Evolutionary conservation across 176 grass and related monocot species (phyloP), one percentile per base, ranked within the genome.

Genomic region (Echinochloa phyllopogon): DNA sequence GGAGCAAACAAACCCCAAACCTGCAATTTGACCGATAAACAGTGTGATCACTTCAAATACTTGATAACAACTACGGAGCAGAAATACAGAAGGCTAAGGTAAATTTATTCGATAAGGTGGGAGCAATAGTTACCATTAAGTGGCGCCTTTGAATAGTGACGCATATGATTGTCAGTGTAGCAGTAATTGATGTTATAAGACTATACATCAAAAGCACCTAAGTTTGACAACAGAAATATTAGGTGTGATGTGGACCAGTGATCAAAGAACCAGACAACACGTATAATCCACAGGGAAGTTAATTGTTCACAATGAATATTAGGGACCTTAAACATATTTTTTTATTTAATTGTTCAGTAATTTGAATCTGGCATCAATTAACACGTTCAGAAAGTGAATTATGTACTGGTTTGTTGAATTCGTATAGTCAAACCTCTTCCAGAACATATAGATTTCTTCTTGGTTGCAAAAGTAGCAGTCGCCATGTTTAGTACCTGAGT

Each of bases 1-100:
- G 96, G 96, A 20, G 96, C 96, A 94, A 98, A 98, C 79, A 98
- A 98, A 58, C 96, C 96, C 96, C 96, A 98, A 41, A 98, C 96
- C 93, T 95, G 96, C 82, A 90, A 74, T 84, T 70, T 75, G 73
- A 71, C 55, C 33, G 0, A 84, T 66, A 80, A 50, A n/a, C 6
- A 14, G 45, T 24, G 16, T 72, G 47, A 33, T 80, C 10, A 52
- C 10, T 40, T 16, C 55, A 82, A 57, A 77, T 24, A 18, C 3
- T 74, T 24, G 14, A 24, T 6, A 61, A 59, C 6, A 73, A 70
- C 10, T 40, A 2, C 36, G 37, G 71, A 75, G 51, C 33, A 58
- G 69, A 4, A 4, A 47, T 78, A 72, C 56, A 59, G 10, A 24
- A 59, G n/a, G 21, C 18, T 45, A 33, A 68, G 50, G 65, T 70